Conservation (phyloP, 1,284 basidiomycete genomes). For the Volvariella volvacea region DNA sequence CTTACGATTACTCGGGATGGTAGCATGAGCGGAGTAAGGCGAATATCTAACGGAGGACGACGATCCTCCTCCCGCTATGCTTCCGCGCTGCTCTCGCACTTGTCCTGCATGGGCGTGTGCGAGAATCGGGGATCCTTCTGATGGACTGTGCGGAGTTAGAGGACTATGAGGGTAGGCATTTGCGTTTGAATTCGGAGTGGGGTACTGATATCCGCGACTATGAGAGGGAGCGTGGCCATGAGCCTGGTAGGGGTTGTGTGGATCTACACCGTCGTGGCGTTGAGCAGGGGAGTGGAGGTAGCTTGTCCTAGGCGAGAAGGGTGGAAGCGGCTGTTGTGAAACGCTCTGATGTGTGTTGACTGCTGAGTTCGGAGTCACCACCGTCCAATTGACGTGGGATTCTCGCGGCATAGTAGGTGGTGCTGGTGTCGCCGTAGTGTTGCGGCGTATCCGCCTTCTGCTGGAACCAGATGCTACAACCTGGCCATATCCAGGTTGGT, state of each 20-base stretch:
- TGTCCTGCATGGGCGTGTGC: not conserved
- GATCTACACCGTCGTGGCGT: not conserved
- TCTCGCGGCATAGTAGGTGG: slow-evolving; percentile 10
- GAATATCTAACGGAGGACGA: slow-evolving; percentile 16
- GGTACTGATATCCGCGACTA: not conserved
- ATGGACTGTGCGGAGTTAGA: not conserved
- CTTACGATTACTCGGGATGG: not conserved
- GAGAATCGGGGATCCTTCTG: not conserved
- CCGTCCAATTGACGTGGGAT: slow-evolving; percentile 8
- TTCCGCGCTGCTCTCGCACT: not conserved
- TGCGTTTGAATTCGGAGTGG: not conserved
- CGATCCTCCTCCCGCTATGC: not conserved
- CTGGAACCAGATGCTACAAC: slow-evolving; percentile 58
- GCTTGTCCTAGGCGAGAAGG: not conserved
- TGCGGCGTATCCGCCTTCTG: slow-evolving; percentile 55
- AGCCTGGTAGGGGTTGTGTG: not conserved
- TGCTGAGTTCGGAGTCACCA: slow-evolving; percentile 3
- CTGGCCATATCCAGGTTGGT: slow-evolving; percentile 77
- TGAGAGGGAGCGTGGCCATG: not conserved
- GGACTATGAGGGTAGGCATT: not conserved
- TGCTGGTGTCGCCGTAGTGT: slow-evolving; percentile 10
- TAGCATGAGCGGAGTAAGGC: slow-evolving; percentile 18
- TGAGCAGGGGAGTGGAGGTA: not conserved
- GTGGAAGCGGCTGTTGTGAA: not conserved
- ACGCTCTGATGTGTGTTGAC: slow-evolving; percentile 1